Evolutionary conservation across 1,284 basidiomycete species (phyloP).

Genomic region (Apiotrichum montevideense): DNA sequence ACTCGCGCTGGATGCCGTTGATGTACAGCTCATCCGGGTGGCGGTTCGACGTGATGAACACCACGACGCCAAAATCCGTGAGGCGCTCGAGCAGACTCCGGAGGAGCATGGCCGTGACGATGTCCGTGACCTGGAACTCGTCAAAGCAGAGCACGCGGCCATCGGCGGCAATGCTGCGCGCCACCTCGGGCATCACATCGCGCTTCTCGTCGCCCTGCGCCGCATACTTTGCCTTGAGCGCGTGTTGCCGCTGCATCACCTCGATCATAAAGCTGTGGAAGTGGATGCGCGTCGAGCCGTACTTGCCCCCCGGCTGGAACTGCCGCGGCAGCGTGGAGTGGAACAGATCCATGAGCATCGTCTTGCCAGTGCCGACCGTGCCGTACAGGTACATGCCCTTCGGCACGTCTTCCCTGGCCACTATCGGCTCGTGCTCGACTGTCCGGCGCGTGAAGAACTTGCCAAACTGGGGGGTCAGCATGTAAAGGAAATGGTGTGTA

Average conservation of each 20-base stretch:
- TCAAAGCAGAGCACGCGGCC: slow-evolving; percentile 90
- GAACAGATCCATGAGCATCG: slow-evolving; percentile 99
- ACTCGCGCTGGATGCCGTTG: slow-evolving; percentile 96
- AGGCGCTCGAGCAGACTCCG: slow-evolving; percentile 79
- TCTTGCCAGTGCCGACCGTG: slow-evolving; percentile 88
- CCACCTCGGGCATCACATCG: slow-evolving; percentile 75
- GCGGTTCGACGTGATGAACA: slow-evolving; percentile 95
- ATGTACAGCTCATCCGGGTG: slow-evolving; percentile 97
- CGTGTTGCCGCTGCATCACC: slow-evolving; percentile 71
- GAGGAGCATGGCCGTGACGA: slow-evolving; percentile 97
- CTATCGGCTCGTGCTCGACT: slow-evolving; percentile 41
- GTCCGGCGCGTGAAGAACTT: slow-evolving; percentile 56
- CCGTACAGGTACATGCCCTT: slow-evolving; percentile 95
- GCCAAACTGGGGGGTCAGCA: slow-evolving; percentile 50
- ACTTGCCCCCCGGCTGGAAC: slow-evolving; percentile 48
- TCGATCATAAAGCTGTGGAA: slow-evolving; percentile 99
- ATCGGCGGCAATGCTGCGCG: slow-evolving; percentile 78
- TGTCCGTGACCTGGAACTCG: slow-evolving; percentile 99
- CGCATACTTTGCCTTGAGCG: slow-evolving; percentile 58
- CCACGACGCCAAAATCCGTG: slow-evolving; percentile 82
- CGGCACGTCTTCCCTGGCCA: slow-evolving; percentile 55
- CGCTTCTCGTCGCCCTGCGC: slow-evolving; percentile 58
- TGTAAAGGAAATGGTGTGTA: too few species aligned
- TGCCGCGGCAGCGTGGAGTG: slow-evolving; percentile 77
- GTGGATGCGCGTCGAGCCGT: slow-evolving; percentile 75